Percentiles rank a stretch among this genome's conserved stretches.
Evolutionary conservation across 2,329 filamentous ascomycete genomes (phyloP).

Genomic region (Alternaria metachromatica): DNA sequence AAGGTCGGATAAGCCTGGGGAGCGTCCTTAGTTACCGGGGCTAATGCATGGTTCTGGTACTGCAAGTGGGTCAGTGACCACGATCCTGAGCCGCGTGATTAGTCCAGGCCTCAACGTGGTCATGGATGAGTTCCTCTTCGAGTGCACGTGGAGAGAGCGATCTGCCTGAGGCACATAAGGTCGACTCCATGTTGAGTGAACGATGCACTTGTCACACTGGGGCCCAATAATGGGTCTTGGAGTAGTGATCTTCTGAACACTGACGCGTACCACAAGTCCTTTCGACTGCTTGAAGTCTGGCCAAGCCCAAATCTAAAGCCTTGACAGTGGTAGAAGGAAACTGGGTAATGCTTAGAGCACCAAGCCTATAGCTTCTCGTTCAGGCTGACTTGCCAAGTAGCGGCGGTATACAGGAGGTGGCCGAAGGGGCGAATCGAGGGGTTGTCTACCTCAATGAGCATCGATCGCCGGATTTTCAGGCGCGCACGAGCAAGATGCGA

Average conservation of each 20-base stretch:
- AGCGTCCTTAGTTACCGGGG: slow-evolving; percentile 16
- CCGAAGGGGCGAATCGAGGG: slow-evolving; percentile 7
- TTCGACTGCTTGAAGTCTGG: neutral
- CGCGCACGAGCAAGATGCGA: slow-evolving; percentile 10
- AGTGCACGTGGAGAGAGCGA: neutral
- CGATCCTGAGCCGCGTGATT: slow-evolving; percentile 22
- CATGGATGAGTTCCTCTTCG: neutral
- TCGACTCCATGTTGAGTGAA: neutral
- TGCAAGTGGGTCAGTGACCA: slow-evolving; percentile 21
- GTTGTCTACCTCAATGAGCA: slow-evolving; percentile 20
- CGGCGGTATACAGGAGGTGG: slow-evolving; percentile 2
- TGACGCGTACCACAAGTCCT: neutral
- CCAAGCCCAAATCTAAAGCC: slow-evolving; percentile 13
- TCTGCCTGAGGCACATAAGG: neutral
- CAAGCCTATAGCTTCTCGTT: slow-evolving; percentile 21
- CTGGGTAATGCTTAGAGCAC: slow-evolving; percentile 17
- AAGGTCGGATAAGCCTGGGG: slow-evolving; percentile 33
- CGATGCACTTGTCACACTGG: neutral
- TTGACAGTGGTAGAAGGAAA: slow-evolving; percentile 12
- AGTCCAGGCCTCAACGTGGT: slow-evolving; percentile 9
- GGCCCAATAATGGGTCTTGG: neutral
- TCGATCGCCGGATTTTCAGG: slow-evolving; percentile 20
- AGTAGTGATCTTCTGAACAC: neutral
- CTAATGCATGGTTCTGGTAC: slow-evolving; percentile 12
- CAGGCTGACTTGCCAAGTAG: slow-evolving; percentile 17